These are phyloP conservation scores for Neurospora sp. DNA, from an alignment of 495 filamentous ascomycete genomes.

Conservation along the genomic window DNA sequence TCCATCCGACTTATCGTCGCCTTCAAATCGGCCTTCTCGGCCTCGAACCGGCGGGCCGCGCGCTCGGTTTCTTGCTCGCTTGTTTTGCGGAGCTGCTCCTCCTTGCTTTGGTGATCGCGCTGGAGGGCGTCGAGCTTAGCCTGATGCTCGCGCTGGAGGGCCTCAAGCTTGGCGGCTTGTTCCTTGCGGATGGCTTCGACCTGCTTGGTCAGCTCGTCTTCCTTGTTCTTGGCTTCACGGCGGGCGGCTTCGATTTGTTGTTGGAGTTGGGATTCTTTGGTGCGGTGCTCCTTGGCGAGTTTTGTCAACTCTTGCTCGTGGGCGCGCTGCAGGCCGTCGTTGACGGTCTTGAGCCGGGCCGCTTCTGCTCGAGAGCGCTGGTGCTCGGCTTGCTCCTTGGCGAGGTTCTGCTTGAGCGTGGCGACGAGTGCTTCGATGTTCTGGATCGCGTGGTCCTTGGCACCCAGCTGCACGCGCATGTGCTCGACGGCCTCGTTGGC, in stretches of 20 bases:
- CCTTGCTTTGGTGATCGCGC: no score
- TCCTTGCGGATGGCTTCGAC: no score
- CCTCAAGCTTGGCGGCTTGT: slow-evolving; percentile 4
- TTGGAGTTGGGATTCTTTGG: no score
- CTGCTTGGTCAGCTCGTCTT: slow-evolving; percentile 31
- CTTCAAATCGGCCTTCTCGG: slow-evolving; percentile 52
- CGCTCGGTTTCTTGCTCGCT: slow-evolving; percentile 35
- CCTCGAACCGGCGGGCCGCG: slow-evolving; percentile 34
- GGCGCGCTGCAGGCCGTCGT: slow-evolving; percentile 58
- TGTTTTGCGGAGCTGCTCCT: no score
- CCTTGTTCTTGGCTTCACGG: neutral
- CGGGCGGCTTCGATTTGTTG: neutral
- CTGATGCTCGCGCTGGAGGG: neutral
- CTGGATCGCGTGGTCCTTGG: slow-evolving; percentile 52
- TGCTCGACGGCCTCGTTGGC: slow-evolving; percentile 60
- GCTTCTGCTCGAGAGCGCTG: slow-evolving; percentile 63
- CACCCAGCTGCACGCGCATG: slow-evolving; percentile 59
- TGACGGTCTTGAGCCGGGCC: slow-evolving; percentile 51
- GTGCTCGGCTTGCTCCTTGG: slow-evolving; percentile 60
- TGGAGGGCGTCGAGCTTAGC: slow-evolving; percentile 16
- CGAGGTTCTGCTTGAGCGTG: slow-evolving; percentile 50
- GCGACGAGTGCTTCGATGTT: slow-evolving; percentile 54
- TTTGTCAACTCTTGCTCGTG: slow-evolving; percentile 44
- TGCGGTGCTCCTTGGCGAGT: slow-evolving; percentile 22
- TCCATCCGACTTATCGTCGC: slow-evolving; percentile 49